Base-by-base conservation (phyloP, 768 basidiomycete species). In the Mrakia frigida region DNA sequence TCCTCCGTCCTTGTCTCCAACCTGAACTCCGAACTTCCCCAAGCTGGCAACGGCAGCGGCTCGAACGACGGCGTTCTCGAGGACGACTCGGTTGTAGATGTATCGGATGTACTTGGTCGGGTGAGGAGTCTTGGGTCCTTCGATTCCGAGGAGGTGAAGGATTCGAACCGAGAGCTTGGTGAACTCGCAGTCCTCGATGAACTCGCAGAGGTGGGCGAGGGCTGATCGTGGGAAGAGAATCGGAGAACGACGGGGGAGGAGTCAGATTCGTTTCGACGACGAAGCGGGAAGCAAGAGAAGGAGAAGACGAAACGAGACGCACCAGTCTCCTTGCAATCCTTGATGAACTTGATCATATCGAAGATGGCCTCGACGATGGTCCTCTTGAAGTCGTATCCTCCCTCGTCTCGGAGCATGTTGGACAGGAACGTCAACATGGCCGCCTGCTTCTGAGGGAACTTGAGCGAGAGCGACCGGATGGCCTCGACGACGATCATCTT, bases 181-280 rank as follows among this genome's bases (percentile, higher is more conserved):
- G 82, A 98, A 99, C 83, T 99, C 97, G 87, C 97, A 99, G 82
- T 99, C 97, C 84, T 99, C 97, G 82, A 99, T 99, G 83, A 99
- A 99, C 83, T 99, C 97, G 86, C 97, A 99, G 31, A 99, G 88
- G 81, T 99, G 94, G 28, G 96, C 96, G 63, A 99, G 88, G 0
- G 97, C 97, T 84, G 77, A n/a, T n/a, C 5, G 37, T 10, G 5
- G 35, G 63, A 50, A 37, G 23, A 14, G 31, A 33, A 41, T 33
- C 9, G 65, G 33, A n/a, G 41, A 56, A 43, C n/a, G 31, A 56
- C 5, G 6, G 18, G 46, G 46, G 21, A 21, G 46, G 46, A 21
- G 46, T 16, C 18, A 50, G 46, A 21, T 4, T 21, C 43, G 2
- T 53, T 21, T 31, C 28, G 9, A 37, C 14, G 21, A 28, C 25